These are phyloP conservation scores for Colletotrichum sp. DNA, from an alignment of 2,329 filamentous ascomycete species.

Conservation along the genomic window DNA sequence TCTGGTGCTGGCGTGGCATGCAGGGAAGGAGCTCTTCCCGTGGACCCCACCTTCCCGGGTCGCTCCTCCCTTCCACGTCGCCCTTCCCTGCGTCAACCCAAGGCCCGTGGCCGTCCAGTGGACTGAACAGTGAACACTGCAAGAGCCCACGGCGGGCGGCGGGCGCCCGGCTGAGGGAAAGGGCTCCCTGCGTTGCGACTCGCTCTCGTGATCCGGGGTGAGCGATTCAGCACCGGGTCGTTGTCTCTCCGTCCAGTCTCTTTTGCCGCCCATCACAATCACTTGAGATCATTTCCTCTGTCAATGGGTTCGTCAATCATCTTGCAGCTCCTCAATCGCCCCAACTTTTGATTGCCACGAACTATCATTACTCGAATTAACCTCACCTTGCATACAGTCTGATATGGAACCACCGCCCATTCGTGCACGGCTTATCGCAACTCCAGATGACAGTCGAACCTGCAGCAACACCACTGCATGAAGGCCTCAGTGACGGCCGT, in stretches of 20 bases:
- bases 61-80: neutral
- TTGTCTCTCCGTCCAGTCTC: neutral
- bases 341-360: neutral
- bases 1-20: neutral
- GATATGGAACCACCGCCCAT: neutral
- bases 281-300: neutral
- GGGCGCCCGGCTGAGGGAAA: neutral
- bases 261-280: neutral
- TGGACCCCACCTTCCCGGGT: neutral
- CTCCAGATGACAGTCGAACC: slow-evolving; percentile 1
- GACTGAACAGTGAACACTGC: neutral
- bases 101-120: too few relatives aligned
- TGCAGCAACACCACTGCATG: neutral
- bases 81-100: neutral
- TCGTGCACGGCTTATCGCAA: neutral
- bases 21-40: slow-evolving; percentile 9
- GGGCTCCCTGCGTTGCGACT: neutral
- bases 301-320: neutral
- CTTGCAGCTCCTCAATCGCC: neutral
- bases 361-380: neutral
- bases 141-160: neutral
- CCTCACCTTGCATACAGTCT: neutral
- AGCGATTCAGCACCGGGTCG: neutral
- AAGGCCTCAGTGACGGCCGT: neutral
- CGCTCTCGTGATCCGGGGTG: neutral